Base-by-base conservation (phyloP, 2,329 filamentous ascomycete genomes). In the Trichoderma sp. region DNA sequence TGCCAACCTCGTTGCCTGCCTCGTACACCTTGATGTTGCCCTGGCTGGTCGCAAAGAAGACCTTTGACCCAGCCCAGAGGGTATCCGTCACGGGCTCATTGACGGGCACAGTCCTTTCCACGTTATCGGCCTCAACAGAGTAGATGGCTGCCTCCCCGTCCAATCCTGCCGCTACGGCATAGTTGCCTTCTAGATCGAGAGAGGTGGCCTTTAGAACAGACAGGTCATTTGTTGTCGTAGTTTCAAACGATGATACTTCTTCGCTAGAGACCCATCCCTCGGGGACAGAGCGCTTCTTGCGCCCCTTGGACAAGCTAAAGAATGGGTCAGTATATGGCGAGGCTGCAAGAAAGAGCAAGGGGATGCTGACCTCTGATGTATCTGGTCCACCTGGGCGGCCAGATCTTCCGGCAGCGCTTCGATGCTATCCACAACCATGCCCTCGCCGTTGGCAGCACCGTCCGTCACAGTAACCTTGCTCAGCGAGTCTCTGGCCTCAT, bases 401-500 rank as follows among this genome's bases (percentile, higher is more conserved):
- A 98, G 84, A 15, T 88, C 87, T 58, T 92, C 90, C 3, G 95
- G 90, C 36, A 99, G 85, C 28, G 88, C 89, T 76, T 94, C 90
- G 69, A 88, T 90, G 28, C 80, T 83, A 80, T 99, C 96, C 21
- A 99, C 91, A 75, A 96, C 93, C 96, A 99, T 99, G 21, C 92
- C 91, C 80, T 98, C 96, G 32, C 91, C 93, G 76, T 89, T 87
- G 12, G 82, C 83, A 3, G 83, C 82, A 71, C 82, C 81, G 71
- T 83, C 83, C 30, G 90, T 90, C 58, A 98, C 90, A 2, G 93
- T 93, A 15, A 98, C 88, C 80, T 93, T 94, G 43, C 94, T 94
- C 66, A 99, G 84, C 15, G 96, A 93, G 82, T 96, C 92, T 75
- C 95, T 88, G 60, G 96, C 95, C 81, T 98, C 95, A 78, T 99